Conservation (phyloP, 2,329 filamentous ascomycete genomes). For the Ophiostoma pallidulum region DNA sequence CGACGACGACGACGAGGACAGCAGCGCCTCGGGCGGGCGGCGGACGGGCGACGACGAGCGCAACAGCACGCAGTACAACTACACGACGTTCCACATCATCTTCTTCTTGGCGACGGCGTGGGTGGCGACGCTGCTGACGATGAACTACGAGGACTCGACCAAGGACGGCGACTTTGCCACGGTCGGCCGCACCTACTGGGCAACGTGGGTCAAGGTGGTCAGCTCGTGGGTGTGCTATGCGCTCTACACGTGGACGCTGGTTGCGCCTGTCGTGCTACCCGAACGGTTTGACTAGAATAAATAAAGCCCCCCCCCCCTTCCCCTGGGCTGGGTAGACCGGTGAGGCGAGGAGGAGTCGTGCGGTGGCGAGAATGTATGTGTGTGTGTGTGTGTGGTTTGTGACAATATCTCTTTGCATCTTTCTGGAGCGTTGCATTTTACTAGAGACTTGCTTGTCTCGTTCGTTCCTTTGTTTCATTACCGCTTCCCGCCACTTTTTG, state of each 20-base stretch:
- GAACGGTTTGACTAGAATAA: conserved; percentile 68
- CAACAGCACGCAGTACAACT: conserved; percentile 86
- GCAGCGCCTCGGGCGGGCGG: conserved; percentile 54
- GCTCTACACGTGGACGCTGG: conserved; percentile 86
- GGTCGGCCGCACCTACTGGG: conserved; percentile 91
- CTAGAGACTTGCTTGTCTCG: too few relatives aligned
- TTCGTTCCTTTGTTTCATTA: too few relatives aligned
- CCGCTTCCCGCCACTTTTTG: too few relatives aligned
- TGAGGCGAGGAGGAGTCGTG: too few relatives aligned
- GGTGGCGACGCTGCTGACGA: conserved; percentile 80
- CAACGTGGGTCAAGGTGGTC: conserved; percentile 98
- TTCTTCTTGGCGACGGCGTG: conserved; percentile 94
- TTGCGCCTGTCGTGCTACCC: conserved; percentile 76
- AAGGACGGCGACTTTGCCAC: conserved; percentile 71
- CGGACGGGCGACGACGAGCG: conserved; percentile 79
- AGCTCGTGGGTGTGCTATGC: conserved; percentile 94
- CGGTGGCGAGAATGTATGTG: too few relatives aligned
- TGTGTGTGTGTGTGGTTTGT: too few relatives aligned
- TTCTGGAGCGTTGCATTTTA: too few relatives aligned
- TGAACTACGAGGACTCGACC: conserved; percentile 60
- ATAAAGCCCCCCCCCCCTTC: too few relatives aligned
- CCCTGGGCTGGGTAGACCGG: too few relatives aligned
- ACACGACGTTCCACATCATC: conserved; percentile 91
- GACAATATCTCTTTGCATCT: too few relatives aligned
- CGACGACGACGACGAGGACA: conserved; percentile 55